Base-by-base conservation (phyloP, 2,329 filamentous ascomycete species). In the Aphanoascus verrucosus region DNA sequence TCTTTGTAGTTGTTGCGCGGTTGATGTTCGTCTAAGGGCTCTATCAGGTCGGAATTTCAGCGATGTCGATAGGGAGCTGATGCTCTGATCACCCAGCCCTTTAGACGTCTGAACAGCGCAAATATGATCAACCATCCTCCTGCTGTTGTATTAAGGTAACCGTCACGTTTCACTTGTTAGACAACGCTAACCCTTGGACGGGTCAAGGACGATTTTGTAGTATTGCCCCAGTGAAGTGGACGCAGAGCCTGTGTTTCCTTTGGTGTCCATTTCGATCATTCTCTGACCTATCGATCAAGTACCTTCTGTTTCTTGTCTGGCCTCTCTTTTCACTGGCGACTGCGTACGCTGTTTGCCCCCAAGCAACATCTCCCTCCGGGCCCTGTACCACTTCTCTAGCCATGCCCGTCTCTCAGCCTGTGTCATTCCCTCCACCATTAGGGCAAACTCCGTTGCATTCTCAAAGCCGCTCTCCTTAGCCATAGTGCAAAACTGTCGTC, bases 401-500 rank as follows among this genome's bases (percentile, higher is more conserved):
- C 82, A 90, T 59, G 84, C 82, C 57, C 86, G 78, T 63, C 91
- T 74, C 70, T 93, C 78, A 63, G 85, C 86, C 66, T 91, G 86
- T 44, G 86, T 94, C 87, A 89, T 94, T 12, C 83, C 80, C 69
- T 97, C 93, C 2, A 97, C 90, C 12, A 89, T 82, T 37, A 96
- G 73, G 2, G 90, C 93, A 75, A 97, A 97, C 57, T 93, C 85
- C 0, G 82, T 86, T 1, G 84, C 83, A 64, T 80, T 84, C 1
- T 77, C 73, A 64, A 88, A 94, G 0, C 87, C 88, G 66, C 88
- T 86, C 52, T 81, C 80, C 62, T 76, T 78, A 1, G 89, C 88
- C 87, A 97, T 95, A 23, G 83, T 85, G 69, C 89, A 94, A 63
- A 98, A 94, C 63, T 97, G 90, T 15, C 91, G 78, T 50, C 78